Conservation (phyloP, 495 filamentous ascomycete genomes). For the Penicillium cinerascens region DNA sequence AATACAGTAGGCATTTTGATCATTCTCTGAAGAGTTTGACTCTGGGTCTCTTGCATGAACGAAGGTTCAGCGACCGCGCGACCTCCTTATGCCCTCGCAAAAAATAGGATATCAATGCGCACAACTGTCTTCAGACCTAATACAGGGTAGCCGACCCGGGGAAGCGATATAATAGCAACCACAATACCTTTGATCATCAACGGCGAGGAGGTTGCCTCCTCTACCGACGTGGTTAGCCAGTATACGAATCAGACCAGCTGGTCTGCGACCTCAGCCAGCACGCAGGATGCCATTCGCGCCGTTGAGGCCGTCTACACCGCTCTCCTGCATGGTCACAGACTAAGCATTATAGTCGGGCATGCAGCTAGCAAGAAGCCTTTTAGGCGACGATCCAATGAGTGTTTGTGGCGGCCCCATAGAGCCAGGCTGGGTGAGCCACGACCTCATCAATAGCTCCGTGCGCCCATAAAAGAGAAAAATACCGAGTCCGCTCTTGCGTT, state of each 20-base stretch:
- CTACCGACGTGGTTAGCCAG: slow-evolving; percentile 62
- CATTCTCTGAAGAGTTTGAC: no score
- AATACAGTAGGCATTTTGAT: no score
- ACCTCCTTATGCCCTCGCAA: no score
- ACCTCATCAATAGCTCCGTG: background rate
- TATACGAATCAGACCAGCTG: slow-evolving; percentile 63
- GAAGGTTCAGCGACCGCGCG: no score
- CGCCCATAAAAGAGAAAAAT: no score
- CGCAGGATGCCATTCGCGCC: slow-evolving; percentile 59
- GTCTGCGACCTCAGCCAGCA: slow-evolving; percentile 56
- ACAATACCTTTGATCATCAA: slow-evolving; percentile 72
- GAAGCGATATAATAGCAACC: slow-evolving; percentile 5
- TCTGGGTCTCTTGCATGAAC: no score
- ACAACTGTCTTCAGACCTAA: background rate
- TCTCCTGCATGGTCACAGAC: slow-evolving; percentile 69
- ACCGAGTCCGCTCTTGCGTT: no score
- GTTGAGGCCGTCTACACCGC: slow-evolving; percentile 64
- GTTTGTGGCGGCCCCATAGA: no score
- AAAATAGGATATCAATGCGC: no score
- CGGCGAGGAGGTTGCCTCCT: slow-evolving; percentile 54
- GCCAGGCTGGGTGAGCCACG: background rate
- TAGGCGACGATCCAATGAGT: background rate
- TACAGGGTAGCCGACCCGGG: background rate
- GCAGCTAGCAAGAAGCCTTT: background rate
- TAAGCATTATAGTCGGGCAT: slow-evolving; percentile 38